phyloP scores from a whole-genome alignment of 306 rosid species.

The Sphenostylis stenocarpa region DNA sequence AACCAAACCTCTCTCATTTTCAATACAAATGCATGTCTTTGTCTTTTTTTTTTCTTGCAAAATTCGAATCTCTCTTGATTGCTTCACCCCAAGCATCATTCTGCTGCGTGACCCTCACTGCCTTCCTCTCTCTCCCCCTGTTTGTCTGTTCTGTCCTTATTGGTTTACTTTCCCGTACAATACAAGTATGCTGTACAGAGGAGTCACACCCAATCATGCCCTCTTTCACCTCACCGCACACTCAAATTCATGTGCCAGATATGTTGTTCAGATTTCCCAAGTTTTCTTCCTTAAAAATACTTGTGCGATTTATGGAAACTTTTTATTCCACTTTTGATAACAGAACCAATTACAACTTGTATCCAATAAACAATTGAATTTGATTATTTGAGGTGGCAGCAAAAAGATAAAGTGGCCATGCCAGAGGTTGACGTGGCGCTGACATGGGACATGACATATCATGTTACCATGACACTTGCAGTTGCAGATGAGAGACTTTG shows the following conservation, averaged over 20 bases:
- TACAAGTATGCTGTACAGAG: slow-evolving; percentile 30
- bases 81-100: slow-evolving; percentile 70
- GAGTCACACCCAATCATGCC: slow-evolving; percentile 35
- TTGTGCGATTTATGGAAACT: neutral
- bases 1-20: slow-evolving; percentile 18
- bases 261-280: neutral
- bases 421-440: neutral
- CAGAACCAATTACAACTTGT: neutral
- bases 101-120: slow-evolving; percentile 45
- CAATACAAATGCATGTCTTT: slow-evolving; percentile 24
- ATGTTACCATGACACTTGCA: neutral
- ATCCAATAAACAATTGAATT: neutral
- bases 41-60: slow-evolving; percentile 17
- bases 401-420: neutral
- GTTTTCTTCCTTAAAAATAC: slow-evolving; percentile 10
- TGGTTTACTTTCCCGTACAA: slow-evolving; percentile 39
- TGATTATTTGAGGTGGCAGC: slow-evolving; percentile 1
- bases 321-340: slow-evolving; percentile 1
- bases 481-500: neutral
- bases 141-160: slow-evolving; percentile 41
- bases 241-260: slow-evolving; percentile 7
- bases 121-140: neutral
- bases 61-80: slow-evolving; percentile 61
- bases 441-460: neutral
- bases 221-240: slow-evolving; percentile 7